phyloP scores from a whole-genome alignment of 1,284 basidiomycete species.

The Malassezia slooffiae region DNA sequence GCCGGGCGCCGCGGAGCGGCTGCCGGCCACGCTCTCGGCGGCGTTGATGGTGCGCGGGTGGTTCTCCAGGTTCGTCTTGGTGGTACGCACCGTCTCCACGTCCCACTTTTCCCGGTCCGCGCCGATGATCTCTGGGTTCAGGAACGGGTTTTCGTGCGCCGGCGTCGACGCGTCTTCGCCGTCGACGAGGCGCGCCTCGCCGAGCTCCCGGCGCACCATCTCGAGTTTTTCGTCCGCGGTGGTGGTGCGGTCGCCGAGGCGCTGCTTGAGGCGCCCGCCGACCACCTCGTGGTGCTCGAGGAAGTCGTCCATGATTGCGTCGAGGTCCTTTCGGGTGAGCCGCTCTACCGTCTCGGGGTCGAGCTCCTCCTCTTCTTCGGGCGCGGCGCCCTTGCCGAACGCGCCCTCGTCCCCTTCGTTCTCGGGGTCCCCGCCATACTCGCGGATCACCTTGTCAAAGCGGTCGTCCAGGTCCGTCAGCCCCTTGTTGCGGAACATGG shows the following conservation, averaged over 20 bases:
- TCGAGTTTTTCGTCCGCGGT: conserved; percentile 60
- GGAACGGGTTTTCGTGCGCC: conserved; percentile 38
- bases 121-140: conserved; percentile 18
- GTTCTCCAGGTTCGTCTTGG: conserved; percentile 44
- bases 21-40: conserved; percentile 21
- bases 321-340: conserved; percentile 70
- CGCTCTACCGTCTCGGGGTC: conserved; percentile 59
- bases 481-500: conserved; percentile 84
- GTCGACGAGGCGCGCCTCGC: conserved; percentile 49
- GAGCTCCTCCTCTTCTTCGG: conserved; percentile 57
- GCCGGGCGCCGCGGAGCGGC: neutral
- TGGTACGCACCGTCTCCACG: conserved; percentile 40
- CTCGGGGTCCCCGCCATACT: too few relatives aligned
- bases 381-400: conserved; percentile 58
- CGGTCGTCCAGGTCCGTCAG: conserved; percentile 78
- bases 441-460: conserved; percentile 68
- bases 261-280: conserved; percentile 64
- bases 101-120: conserved; percentile 41
- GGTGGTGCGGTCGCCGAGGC: conserved; percentile 28
- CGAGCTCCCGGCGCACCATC: conserved; percentile 32
- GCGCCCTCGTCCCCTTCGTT: too few relatives aligned
- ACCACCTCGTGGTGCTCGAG: conserved; percentile 85
- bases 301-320: conserved; percentile 85
- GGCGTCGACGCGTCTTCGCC: conserved; percentile 70
- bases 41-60: conserved; percentile 38